phyloP scores from a whole-genome alignment of 768 basidiomycete species.

The Antrodiella citrinella region DNA sequence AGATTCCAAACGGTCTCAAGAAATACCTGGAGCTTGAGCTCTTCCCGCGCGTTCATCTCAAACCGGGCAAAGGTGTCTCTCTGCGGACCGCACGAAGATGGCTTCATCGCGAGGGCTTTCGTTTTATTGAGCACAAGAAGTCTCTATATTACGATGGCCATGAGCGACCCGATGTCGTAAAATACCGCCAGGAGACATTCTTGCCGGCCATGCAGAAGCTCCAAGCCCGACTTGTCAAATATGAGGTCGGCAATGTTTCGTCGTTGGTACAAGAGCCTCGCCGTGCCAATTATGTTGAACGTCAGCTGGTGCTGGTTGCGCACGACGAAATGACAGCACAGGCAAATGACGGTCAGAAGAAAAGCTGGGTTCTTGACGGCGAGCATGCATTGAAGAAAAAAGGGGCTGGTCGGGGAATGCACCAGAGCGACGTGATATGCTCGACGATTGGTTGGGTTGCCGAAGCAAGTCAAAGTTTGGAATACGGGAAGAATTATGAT shows the following conservation, averaged over 20 bases:
- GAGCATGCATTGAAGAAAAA: no score
- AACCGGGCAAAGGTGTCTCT: no score
- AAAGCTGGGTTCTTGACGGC: conserved; percentile 18
- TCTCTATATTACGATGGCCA: conserved; percentile 34
- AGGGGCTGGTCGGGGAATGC: no score
- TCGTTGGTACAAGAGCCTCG: conserved; percentile 10
- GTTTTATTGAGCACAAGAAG: conserved; percentile 20
- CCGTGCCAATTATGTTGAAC: conserved; percentile 13
- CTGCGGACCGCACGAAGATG: conserved; percentile 7
- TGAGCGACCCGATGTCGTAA: conserved; percentile 28
- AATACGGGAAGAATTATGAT: no score
- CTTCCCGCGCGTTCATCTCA: no score
- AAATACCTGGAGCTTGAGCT: no score
- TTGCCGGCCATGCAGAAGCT: conserved; percentile 10
- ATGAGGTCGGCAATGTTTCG: conserved; percentile 21
- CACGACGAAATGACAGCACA: conserved; percentile 37
- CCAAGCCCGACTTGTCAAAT: conserved; percentile 13
- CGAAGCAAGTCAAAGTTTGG: no score
- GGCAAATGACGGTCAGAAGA: conserved; percentile 24
- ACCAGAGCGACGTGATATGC: no score
- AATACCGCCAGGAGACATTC: conserved; percentile 20
- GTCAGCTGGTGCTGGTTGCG: conserved; percentile 15
- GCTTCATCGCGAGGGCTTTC: conserved; percentile 25
- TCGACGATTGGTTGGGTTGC: no score
- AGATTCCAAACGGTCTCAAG: no score